These are phyloP conservation scores for Ascomycota sp. DNA, from an alignment of 2,329 filamentous ascomycete species.

Conservation along the genomic window DNA sequence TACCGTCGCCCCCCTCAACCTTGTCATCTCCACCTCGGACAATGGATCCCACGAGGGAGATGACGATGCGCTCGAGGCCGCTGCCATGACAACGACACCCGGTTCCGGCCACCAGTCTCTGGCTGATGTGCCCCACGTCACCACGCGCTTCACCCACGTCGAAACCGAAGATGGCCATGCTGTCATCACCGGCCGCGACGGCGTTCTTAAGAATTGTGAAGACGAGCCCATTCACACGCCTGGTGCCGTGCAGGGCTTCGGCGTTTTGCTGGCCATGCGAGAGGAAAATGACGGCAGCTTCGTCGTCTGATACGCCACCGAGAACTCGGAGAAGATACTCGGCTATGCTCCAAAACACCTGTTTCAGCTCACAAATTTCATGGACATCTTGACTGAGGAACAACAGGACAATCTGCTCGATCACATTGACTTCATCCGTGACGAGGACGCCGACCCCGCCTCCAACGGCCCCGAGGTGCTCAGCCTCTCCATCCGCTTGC, in stretches of 20 bases:
- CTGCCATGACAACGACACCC: slow-evolving; percentile 3
- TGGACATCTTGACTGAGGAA: slow-evolving; percentile 68
- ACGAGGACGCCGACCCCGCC: slow-evolving; percentile 57
- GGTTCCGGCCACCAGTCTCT: slow-evolving; percentile 7
- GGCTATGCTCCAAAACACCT: slow-evolving; percentile 60
- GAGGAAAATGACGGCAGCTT: slow-evolving; percentile 50
- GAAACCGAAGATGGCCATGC: slow-evolving; percentile 60
- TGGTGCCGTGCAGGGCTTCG: slow-evolving; percentile 64
- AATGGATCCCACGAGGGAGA: slow-evolving; percentile 9
- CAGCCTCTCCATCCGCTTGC: slow-evolving; percentile 48
- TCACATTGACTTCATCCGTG: slow-evolving; percentile 71
- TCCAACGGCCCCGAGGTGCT: slow-evolving; percentile 74
- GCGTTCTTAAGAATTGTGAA: slow-evolving; percentile 59
- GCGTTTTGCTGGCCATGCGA: slow-evolving; percentile 52
- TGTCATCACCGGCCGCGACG: slow-evolving; percentile 61
- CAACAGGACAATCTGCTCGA: slow-evolving; percentile 69
- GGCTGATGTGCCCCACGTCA: slow-evolving; percentile 30
- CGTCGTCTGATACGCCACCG: slow-evolving; percentile 53
- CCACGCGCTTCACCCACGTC: slow-evolving; percentile 59
- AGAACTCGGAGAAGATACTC: slow-evolving; percentile 57
- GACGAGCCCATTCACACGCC: slow-evolving; percentile 83
- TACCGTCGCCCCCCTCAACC: slow-evolving; percentile 12
- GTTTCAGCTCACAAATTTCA: slow-evolving; percentile 55
- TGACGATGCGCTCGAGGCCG: slow-evolving; percentile 2
- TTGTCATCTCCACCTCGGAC: slow-evolving; percentile 13